A percentile compares a stretch with the other conserved stretches of the same genome.
Evolutionary conservation across 305 asterid species (phyloP).

Genomic region (Salvia sclarea): DNA sequence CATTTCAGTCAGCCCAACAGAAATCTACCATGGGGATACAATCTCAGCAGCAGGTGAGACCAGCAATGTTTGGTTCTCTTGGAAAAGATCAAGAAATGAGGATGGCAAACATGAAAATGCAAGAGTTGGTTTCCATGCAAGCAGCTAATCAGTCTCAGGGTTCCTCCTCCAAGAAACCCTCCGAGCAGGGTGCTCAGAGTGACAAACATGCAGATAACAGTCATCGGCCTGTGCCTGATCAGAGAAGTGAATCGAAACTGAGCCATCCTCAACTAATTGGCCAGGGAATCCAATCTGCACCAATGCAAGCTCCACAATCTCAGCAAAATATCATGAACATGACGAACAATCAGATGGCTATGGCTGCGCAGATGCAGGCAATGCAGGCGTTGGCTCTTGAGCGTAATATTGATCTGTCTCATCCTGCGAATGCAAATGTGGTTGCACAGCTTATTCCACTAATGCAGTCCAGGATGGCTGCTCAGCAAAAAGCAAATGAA

Average conservation of each 20-base stretch:
- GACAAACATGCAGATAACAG: slow-evolving; percentile 66
- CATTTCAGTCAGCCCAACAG: slow-evolving; percentile 77
- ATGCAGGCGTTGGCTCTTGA: slow-evolving; percentile 90
- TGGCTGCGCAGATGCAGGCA: slow-evolving; percentile 96
- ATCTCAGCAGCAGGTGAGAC: slow-evolving; percentile 76
- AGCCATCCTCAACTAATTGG: slow-evolving; percentile 58
- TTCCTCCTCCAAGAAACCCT: slow-evolving; percentile 68
- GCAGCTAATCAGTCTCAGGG: slow-evolving; percentile 67
- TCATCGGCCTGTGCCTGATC: slow-evolving; percentile 54
- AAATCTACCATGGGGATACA: slow-evolving; percentile 71
- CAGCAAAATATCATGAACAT: slow-evolving; percentile 68
- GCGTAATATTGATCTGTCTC: slow-evolving; percentile 85
- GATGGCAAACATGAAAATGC: slow-evolving; percentile 65
- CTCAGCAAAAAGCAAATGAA: slow-evolving; percentile 80
- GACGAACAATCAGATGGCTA: slow-evolving; percentile 57
- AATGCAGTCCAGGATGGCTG: slow-evolving; percentile 81
- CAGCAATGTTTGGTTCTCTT: slow-evolving; percentile 64
- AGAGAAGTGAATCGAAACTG: slow-evolving; percentile 57
- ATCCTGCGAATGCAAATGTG: slow-evolving; percentile 82
- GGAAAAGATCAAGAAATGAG: slow-evolving; percentile 80
- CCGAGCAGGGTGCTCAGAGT: slow-evolving; percentile 54
- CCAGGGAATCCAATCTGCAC: slow-evolving; percentile 53
- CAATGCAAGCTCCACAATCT: slow-evolving; percentile 58
- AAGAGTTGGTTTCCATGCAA: slow-evolving; percentile 64
- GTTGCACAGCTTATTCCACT: slow-evolving; percentile 76